A percentile compares a stretch with the other conserved stretches of the same genome.
These are phyloP conservation scores for Cercospora canescens DNA, from an alignment of 2,329 filamentous ascomycete species.

Conservation along the genomic window DNA sequence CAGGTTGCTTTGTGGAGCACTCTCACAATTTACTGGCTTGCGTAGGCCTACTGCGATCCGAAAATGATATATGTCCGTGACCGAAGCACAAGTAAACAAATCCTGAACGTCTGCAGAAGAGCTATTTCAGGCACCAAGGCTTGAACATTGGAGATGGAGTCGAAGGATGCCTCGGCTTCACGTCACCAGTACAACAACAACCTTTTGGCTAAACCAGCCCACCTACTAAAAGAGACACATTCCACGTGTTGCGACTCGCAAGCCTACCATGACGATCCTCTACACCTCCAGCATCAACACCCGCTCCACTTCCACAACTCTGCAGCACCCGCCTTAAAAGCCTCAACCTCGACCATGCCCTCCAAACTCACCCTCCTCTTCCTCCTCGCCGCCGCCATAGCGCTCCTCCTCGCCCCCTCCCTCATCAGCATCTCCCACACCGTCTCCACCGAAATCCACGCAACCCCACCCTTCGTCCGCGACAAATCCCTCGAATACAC, in stretches of 20 bases:
- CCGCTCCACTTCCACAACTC: background rate
- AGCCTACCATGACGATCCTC: background rate
- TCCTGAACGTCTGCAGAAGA: too few species aligned
- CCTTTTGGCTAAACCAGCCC: slow-evolving; percentile 1
- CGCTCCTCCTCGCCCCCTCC: slow-evolving; percentile 13
- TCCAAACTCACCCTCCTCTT: slow-evolving; percentile 3
- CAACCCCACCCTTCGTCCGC: slow-evolving; percentile 3
- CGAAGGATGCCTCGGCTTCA: background rate
- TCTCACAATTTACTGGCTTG: background rate
- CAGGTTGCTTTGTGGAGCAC: background rate
- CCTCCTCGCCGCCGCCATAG: slow-evolving; percentile 2
- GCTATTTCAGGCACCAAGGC: background rate
- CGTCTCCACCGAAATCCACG: background rate
- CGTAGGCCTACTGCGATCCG: too few species aligned
- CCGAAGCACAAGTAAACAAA: too few species aligned
- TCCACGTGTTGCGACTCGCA: slow-evolving; percentile 1
- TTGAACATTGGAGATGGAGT: background rate
- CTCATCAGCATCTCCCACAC: slow-evolving; percentile 7
- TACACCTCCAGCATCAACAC: background rate
- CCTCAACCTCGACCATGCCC: slow-evolving; percentile 6
- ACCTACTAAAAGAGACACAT: background rate
- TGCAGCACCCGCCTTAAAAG: background rate
- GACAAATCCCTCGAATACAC: slow-evolving; percentile 15
- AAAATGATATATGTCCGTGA: too few species aligned
- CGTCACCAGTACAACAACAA: background rate